Evolutionary conservation across 2,329 filamentous ascomycete genomes (phyloP).

Genomic region (Xylaria sp.): DNA sequence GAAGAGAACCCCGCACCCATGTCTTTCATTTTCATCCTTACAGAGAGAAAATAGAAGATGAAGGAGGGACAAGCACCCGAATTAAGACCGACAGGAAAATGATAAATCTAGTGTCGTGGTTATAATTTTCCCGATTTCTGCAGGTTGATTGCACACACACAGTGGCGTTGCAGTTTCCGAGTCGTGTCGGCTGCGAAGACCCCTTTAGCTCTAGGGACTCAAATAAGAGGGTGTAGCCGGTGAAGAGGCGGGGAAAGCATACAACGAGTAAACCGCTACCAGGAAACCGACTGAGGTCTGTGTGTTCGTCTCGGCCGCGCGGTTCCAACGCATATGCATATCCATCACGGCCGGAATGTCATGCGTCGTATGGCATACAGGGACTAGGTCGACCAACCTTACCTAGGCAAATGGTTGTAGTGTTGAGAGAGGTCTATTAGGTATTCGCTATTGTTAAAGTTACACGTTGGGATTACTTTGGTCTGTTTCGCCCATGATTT

Average conservation of each 20-base stretch:
- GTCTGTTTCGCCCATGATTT: not conserved
- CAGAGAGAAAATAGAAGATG: conserved; percentile 2
- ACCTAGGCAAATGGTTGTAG: not conserved
- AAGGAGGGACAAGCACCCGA: conserved; percentile 5
- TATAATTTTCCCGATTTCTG: conserved; percentile 19
- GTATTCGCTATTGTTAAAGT: not conserved
- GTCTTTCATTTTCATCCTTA: no score
- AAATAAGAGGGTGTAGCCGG: no score
- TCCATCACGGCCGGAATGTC: conserved; percentile 17
- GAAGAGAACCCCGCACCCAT: no score
- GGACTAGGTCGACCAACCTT: not conserved
- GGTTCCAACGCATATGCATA: conserved; percentile 18
- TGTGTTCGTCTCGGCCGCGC: conserved; percentile 4
- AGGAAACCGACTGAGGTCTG: conserved; percentile 5
- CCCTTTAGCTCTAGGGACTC: no score
- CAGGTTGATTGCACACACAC: conserved; percentile 17
- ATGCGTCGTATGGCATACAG: conserved; percentile 17
- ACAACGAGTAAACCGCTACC: conserved; percentile 16
- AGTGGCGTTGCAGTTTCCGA: no score
- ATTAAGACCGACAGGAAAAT: conserved; percentile 27
- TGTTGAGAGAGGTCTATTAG: not conserved
- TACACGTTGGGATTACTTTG: not conserved
- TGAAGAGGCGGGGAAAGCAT: not conserved
- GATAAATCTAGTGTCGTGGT: conserved; percentile 3
- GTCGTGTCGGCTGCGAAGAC: no score